Evolutionary conservation across 2,329 filamentous ascomycete species (phyloP).

Genomic region (Microcyclospora pomicola): DNA sequence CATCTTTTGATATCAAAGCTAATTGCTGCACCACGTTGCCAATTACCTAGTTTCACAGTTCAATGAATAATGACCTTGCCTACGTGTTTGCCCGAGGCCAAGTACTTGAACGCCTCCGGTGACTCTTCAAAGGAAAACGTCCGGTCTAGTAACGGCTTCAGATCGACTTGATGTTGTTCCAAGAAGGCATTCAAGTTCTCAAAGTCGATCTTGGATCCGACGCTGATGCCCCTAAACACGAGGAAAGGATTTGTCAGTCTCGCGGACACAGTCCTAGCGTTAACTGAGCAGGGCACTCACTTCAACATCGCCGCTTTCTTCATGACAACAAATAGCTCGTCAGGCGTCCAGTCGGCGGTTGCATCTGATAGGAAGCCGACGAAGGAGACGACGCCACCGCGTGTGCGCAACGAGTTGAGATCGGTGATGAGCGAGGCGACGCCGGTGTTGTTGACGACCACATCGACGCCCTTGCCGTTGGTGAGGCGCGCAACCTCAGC

Average conservation of each 20-base stretch:
- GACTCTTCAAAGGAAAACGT: conserved; percentile 26
- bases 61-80: too few relatives aligned
- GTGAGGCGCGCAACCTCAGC: conserved; percentile 38
- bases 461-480: conserved; percentile 29
- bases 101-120: conserved; percentile 22
- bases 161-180: conserved; percentile 26
- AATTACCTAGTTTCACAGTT: too few relatives aligned
- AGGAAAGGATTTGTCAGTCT: conserved; percentile 14
- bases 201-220: conserved; percentile 45
- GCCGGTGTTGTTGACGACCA: conserved; percentile 39
- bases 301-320: conserved; percentile 23
- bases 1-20: too few relatives aligned
- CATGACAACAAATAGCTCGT: conserved; percentile 42
- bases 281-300: not conserved
- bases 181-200: conserved; percentile 32
- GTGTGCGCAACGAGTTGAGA: conserved; percentile 32
- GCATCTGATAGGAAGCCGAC: conserved; percentile 38
- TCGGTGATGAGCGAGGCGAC: conserved; percentile 8
- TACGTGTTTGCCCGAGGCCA: conserved; percentile 26
- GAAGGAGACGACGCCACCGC: conserved; percentile 30
- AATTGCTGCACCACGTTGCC: too few relatives aligned
- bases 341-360: conserved; percentile 40
- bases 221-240: conserved; percentile 43
- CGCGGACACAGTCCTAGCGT: too few relatives aligned
- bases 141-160: conserved; percentile 25